phyloP scores from a whole-genome alignment of 2,329 filamentous ascomycete genomes.

The Beauveria sp. region DNA sequence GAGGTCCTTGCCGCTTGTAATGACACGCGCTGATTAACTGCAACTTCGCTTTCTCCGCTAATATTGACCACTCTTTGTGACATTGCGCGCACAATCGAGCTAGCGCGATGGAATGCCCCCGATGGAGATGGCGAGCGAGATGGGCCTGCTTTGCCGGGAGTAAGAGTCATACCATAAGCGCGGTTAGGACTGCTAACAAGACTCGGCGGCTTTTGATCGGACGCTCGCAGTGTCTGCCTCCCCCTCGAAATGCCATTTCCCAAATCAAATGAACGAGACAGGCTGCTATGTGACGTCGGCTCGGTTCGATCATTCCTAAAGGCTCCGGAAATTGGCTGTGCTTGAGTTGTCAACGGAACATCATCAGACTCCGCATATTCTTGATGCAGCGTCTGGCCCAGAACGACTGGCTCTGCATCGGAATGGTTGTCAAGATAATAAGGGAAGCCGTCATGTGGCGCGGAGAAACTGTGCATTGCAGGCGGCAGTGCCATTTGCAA shows the following conservation, averaged over 20 bases:
- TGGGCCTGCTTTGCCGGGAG: constrained; percentile 42
- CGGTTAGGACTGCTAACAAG: constrained; percentile 41
- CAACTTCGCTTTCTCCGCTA: constrained; percentile 75
- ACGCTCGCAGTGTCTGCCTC: constrained; percentile 46
- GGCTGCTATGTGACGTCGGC: constrained; percentile 43
- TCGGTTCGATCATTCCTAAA: constrained; percentile 34
- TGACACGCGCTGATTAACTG: constrained; percentile 64
- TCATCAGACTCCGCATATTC: constrained; percentile 49
- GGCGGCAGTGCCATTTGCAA: constrained; percentile 49
- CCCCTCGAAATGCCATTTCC: constrained; percentile 46
- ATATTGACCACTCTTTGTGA: constrained; percentile 97
- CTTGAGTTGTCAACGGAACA: constrained; percentile 48
- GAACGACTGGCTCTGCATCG: constrained; percentile 24
- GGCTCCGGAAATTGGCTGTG: constrained; percentile 47
- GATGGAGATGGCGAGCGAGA: constrained; percentile 58
- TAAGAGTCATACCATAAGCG: constrained; percentile 50
- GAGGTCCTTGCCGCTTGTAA: constrained; percentile 41
- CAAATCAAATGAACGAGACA: constrained; percentile 48
- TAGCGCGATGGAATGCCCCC: constrained; percentile 57
- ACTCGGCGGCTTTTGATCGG: constrained; percentile 51
- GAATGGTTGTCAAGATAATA: constrained; percentile 23
- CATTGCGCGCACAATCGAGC: constrained; percentile 75
- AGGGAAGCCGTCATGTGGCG: constrained; percentile 20
- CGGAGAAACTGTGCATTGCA: constrained; percentile 31
- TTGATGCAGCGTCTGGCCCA: constrained; percentile 24